phyloP scores from a whole-genome alignment of 352 stramenopile genomes.

The Globisporangium acanthophoron region DNA sequence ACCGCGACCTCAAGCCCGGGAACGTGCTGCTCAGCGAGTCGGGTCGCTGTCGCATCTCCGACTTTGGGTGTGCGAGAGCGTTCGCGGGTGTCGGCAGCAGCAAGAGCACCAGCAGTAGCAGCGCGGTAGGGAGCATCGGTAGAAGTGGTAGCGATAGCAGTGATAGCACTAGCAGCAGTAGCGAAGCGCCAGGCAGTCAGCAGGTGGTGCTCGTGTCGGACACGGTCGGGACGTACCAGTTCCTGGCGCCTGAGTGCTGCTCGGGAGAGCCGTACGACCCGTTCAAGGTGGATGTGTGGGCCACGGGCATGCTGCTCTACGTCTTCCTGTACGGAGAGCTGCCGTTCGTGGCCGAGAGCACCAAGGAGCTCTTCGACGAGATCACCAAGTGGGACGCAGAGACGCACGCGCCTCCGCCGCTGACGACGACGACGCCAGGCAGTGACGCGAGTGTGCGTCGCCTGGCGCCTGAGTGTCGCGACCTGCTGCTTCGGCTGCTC shows the following conservation, averaged over 20 bases:
- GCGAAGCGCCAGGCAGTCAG: not conserved
- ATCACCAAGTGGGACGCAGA: slow-evolving; percentile 39
- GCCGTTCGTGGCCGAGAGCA: slow-evolving; percentile 69
- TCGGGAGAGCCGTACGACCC: slow-evolving; percentile 77
- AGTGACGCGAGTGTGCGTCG: slow-evolving; percentile 3
- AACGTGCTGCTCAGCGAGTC: slow-evolving; percentile 84
- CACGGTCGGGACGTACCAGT: slow-evolving; percentile 89
- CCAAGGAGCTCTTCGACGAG: slow-evolving; percentile 78
- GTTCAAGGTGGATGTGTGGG: slow-evolving; percentile 83
- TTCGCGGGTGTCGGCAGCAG: slow-evolving; percentile 5
- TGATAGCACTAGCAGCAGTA: not conserved
- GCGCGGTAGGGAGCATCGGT: not conserved
- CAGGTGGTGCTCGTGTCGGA: slow-evolving; percentile 42
- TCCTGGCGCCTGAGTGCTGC: slow-evolving; percentile 86
- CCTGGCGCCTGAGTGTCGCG: slow-evolving; percentile 23
- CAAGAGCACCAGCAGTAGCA: not conserved
- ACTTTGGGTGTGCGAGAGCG: slow-evolving; percentile 82
- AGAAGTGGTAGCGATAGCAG: not conserved
- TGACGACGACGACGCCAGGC: not conserved
- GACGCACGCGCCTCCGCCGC: slow-evolving; percentile 24
- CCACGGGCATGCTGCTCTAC: slow-evolving; percentile 79
- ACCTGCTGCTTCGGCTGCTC: slow-evolving; percentile 53
- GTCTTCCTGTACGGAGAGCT: slow-evolving; percentile 81
- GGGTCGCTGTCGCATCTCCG: slow-evolving; percentile 75
- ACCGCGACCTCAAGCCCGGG: slow-evolving; percentile 89